Conservation (phyloP, 345 rosid genomes). For the Physaria fendleri region DNA sequence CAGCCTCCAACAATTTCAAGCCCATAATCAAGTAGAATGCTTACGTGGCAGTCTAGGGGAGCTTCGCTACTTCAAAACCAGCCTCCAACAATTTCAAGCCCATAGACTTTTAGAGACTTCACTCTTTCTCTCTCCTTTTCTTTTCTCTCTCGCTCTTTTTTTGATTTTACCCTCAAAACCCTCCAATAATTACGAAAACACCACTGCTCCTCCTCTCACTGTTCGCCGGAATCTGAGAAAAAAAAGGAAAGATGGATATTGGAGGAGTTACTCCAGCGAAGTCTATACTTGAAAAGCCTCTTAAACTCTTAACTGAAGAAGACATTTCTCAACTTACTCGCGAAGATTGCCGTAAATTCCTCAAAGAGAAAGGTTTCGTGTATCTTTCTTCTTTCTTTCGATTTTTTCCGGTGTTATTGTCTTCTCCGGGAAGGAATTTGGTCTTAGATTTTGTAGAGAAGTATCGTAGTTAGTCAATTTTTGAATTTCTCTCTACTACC, state of each 20-base stretch:
- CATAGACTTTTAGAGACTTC: slow-evolving; percentile 5
- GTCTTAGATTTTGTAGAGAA: slow-evolving; percentile 13
- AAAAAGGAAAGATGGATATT: slow-evolving; percentile 31
- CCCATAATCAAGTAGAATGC: slow-evolving; percentile 8
- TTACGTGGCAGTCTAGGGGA: slow-evolving; percentile 93
- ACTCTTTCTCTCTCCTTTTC: background rate
- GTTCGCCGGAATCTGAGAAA: slow-evolving; percentile 9
- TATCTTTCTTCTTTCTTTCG: background rate
- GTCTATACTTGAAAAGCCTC: slow-evolving; percentile 70
- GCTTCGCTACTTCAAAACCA: slow-evolving; percentile 35
- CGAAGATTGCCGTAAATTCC: slow-evolving; percentile 85
- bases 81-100: slow-evolving; percentile 24
- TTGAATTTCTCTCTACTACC: background rate
- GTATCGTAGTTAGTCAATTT: background rate
- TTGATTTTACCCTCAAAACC: slow-evolving; percentile 6
- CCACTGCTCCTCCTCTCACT: slow-evolving; percentile 40
- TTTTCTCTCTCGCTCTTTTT: slow-evolving; percentile 10
- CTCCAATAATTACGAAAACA: slow-evolving; percentile 22
- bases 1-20: slow-evolving; percentile 18
- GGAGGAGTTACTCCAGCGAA: slow-evolving; percentile 46
- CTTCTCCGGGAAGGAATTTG: slow-evolving; percentile 16
- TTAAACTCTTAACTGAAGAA: slow-evolving; percentile 75
- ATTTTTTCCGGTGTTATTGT: slow-evolving; percentile 1
- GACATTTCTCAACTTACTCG: slow-evolving; percentile 97
- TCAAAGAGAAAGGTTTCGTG: slow-evolving; percentile 63